Conservation (phyloP, 73 alveolate genomes). For the Diophrys sp. region DNA sequence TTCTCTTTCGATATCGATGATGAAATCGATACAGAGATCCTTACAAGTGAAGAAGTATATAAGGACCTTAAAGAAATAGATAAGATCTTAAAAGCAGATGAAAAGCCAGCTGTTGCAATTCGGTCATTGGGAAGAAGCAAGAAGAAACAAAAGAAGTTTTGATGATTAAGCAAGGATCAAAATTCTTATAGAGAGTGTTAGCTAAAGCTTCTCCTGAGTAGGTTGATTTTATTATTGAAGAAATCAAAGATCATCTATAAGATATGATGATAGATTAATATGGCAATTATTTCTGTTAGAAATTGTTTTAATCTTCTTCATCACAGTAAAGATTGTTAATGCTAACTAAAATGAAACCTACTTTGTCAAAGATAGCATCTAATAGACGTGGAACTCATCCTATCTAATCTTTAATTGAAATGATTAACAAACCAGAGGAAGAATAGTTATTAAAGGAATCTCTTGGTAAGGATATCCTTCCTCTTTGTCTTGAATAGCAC, state of each 20-base stretch:
- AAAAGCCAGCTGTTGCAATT: slow-evolving; percentile 31
- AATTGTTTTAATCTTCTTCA: slow-evolving; percentile 61
- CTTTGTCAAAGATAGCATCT: slow-evolving; percentile 70
- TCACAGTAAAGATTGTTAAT: slow-evolving; percentile 69
- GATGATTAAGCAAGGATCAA: slow-evolving; percentile 76
- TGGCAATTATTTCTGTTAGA: slow-evolving; percentile 90
- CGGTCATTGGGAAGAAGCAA: slow-evolving; percentile 53
- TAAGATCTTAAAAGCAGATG: slow-evolving; percentile 27
- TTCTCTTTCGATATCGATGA: slow-evolving; percentile 64
- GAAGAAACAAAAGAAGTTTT: slow-evolving; percentile 34
- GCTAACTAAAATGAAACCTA: slow-evolving; percentile 60
- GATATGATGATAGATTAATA: slow-evolving; percentile 82
- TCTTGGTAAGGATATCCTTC: slow-evolving; percentile 60
- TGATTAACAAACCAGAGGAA: slow-evolving; percentile 82
- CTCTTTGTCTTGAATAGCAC: slow-evolving; percentile 66
- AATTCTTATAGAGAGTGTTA: slow-evolving; percentile 70
- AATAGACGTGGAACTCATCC: slow-evolving; percentile 93
- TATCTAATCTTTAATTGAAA: slow-evolving; percentile 75
- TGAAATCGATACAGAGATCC: slow-evolving; percentile 63
- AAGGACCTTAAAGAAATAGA: slow-evolving; percentile 64
- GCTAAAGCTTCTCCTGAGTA: slow-evolving; percentile 79
- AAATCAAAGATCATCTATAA: slow-evolving; percentile 46
- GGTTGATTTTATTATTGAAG: slow-evolving; percentile 71
- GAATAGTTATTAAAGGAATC: slow-evolving; percentile 74
- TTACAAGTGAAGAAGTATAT: slow-evolving; percentile 66